Conservation (phyloP, 148 eudicot genomes). For the Euryodendron excelsum region DNA sequence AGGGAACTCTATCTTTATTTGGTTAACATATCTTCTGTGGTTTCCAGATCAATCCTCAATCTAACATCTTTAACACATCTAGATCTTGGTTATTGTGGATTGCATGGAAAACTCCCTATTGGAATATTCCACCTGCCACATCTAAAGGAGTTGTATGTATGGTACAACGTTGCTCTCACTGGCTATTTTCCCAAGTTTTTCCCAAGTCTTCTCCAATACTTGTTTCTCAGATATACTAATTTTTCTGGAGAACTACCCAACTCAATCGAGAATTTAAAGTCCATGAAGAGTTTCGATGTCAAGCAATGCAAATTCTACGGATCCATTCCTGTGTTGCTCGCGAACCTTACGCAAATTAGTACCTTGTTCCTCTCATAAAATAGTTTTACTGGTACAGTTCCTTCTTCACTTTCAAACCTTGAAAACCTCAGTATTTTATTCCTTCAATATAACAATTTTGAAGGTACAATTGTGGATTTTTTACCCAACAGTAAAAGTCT, state of each 20-base stretch:
- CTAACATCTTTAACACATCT: conserved; percentile 7
- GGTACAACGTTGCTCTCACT: neutral
- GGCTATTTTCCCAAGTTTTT: conserved; percentile 7
- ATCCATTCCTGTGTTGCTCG: conserved; percentile 8
- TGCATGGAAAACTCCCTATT: conserved; percentile 21
- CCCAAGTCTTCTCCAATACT: conserved; percentile 14
- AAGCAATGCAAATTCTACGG: conserved; percentile 5
- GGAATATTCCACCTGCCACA: conserved; percentile 28
- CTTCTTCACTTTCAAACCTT: neutral
- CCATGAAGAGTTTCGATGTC: conserved; percentile 10
- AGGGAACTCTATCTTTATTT: no score
- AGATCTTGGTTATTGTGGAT: neutral
- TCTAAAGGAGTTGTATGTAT: conserved; percentile 15
- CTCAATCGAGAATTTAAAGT: conserved; percentile 19
- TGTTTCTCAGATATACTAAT: conserved; percentile 5
- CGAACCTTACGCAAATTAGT: neutral
- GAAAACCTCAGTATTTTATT: neutral
- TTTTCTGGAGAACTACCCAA: conserved; percentile 22
- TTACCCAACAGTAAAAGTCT: neutral
- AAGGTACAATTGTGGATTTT: neutral
- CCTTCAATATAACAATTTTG: neutral
- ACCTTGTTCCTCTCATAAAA: neutral
- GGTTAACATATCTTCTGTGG: no score
- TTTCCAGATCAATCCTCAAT: no score
- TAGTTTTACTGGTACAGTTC: neutral